Base-by-base conservation (phyloP, 768 basidiomycete species). In the Lyophyllum decastes region DNA sequence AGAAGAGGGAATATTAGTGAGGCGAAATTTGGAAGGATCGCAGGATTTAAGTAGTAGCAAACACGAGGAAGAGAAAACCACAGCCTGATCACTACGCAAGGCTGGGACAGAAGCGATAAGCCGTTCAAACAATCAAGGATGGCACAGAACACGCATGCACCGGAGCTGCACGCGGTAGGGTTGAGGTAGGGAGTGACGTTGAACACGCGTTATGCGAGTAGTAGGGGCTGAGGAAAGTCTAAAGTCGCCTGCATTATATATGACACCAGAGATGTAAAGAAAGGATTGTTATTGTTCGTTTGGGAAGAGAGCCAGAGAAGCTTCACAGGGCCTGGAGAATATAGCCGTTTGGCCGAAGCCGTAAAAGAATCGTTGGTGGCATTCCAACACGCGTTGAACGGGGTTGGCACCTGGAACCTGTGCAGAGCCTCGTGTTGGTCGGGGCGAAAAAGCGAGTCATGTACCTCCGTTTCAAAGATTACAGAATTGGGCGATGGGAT, bases 1-100 rank as follows among this genome's bases (percentile, higher is more conserved):
- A 71, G 71, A 76, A 77, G 73, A 76, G 74, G 78, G 74, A 81
- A 78, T 81, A 83, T 80, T 78, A 81, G 78, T 74, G 75, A 73
- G 74, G 72, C 66, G 72, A 71, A 81, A 77, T 73, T n/a, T 72
- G 73, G 76, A 74, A 73, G 74, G 74, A 72, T 71, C 72, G 76
- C 72, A 65, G 68, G 75, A 75, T 73, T 77, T 77, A 76, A 74
- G 77, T 78, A 79, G 73, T 68, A 73, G 75, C 55, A 54, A 62
- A 68, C 67, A 70, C 66, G 68, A 62, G 64, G 64, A 64, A 21
- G 50, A 26, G 55, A 52, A 27, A 61, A 25, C 56, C 56, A 60
- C 58, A 57, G 57, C 53, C 35, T 52, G 55, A 50, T n/a, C n/a
- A n/a, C 33, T 46, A 58, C 56, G 63, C 57, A 72, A 66, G 65